Conservation (phyloP, 495 filamentous ascomycete genomes). For the Penicillium antarcticum region DNA sequence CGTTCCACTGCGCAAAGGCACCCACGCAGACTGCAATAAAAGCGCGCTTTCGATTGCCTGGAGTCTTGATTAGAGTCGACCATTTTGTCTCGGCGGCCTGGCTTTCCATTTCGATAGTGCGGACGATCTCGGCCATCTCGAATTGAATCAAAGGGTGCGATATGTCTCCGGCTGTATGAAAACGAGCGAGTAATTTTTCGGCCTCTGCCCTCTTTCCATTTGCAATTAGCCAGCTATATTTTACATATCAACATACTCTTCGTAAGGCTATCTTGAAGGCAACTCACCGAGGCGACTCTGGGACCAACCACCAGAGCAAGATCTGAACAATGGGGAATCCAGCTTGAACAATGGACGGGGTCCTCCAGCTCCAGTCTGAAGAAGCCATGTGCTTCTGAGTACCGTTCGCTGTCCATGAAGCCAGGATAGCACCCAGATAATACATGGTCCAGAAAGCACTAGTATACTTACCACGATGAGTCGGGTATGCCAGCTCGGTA, state of each 20-base stretch:
- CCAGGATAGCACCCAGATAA: constrained; percentile 54
- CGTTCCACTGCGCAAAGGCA: constrained; percentile 23
- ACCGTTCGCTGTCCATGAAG: constrained; percentile 28
- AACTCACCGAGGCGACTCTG: constrained; percentile 41
- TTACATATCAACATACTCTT: no score
- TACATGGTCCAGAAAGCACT: constrained; percentile 53
- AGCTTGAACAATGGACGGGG: constrained; percentile 42
- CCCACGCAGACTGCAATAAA: constrained; percentile 55
- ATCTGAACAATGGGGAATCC: constrained; percentile 40
- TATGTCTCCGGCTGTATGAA: constrained; percentile 26
- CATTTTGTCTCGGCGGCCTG: constrained; percentile 28
- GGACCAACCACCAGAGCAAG: constrained; percentile 37
- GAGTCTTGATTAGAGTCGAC: constrained; percentile 58
- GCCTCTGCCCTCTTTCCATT: constrained; percentile 37
- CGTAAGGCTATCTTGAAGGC: not conserved
- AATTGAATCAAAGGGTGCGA: constrained; percentile 13
- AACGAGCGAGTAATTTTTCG: constrained; percentile 22
- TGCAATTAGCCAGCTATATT: constrained; percentile 36
- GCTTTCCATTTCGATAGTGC: constrained; percentile 22
- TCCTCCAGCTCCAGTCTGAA: constrained; percentile 44
- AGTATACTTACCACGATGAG: constrained; percentile 60
- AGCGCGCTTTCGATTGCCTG: constrained; percentile 63
- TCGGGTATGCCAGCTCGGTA: constrained; percentile 60
- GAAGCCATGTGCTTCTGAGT: constrained; percentile 23
- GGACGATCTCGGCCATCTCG: constrained; percentile 26